Base-by-base conservation (phyloP, 805 yeast species). In the Saccharomycopsis sp. region DNA sequence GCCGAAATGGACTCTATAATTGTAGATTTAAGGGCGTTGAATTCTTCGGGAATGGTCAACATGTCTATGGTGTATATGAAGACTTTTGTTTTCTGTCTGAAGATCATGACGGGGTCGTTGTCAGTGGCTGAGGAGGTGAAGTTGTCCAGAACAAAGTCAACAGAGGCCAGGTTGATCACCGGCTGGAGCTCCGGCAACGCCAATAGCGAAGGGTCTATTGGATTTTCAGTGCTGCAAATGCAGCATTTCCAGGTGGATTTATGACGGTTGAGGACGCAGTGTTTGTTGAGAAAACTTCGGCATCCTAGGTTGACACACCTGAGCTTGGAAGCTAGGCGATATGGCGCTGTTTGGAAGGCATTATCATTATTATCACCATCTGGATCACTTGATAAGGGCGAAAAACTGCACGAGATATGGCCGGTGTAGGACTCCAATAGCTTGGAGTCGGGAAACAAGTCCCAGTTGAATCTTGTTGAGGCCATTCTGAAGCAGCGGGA, bases 381-480 rank as follows among this genome's bases (percentile, higher is more conserved):
- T 10, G n/a, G 27, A 25, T 9, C 12, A n/a, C 9, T n/a, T 2
- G 13, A 8, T 23, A 73, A 61, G 4, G 80, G 80, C 12, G 79
- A 71, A 53, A 71, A 73, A 42, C 73, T 59, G 39, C 76, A 71
- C 19, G 79, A 77, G 22, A 76, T 69, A 6, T 79, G 78, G 18
- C 74, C 68, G 6, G 75, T 71, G 48, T 72, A 69, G 45, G 69
- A 72, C 5, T 76, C 73, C 50, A 73, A 79, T 19, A 63, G 64
- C 51, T 74, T 68, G 30, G 78, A 69, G 20, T 69, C 66, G 4
- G 81, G 81, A 45, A 75, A 70, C 9, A 71, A 50, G 59, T 82
- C 77, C 89, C 89, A 82, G 53, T 80, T 76, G 67, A 82, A 81
- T 43, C 81, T 69, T n/a, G n/a, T n/a, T n/a, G n/a, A n/a, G n/a